Evolutionary conservation across 2,329 filamentous ascomycete genomes (phyloP).

Genomic region (Emericellopsis cladophorae): DNA sequence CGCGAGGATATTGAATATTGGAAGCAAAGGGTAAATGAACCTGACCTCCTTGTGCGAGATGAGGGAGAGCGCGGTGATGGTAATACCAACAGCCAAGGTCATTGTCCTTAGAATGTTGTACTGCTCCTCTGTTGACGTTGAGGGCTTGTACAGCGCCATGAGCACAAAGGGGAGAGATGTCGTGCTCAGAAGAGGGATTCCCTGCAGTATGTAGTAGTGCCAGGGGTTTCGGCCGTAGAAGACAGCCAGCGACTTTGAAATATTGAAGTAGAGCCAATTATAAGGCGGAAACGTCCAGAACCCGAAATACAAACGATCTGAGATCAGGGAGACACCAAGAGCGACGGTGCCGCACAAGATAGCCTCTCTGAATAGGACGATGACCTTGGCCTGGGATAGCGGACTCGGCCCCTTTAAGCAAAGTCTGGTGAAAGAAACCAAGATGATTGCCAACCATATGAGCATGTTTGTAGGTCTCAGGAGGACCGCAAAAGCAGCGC

Average conservation of each 20-base stretch:
- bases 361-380: constrained; percentile 48
- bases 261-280: constrained; percentile 82
- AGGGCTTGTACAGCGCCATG: constrained; percentile 45
- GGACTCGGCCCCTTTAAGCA: constrained; percentile 23
- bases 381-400: constrained; percentile 26
- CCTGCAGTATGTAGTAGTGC: constrained; percentile 91
- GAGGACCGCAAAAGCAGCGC: constrained; percentile 73
- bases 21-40: constrained; percentile 88
- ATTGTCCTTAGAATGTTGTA: constrained; percentile 27
- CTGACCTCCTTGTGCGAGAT: constrained; percentile 95
- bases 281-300: constrained; percentile 81
- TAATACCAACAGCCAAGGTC: constrained; percentile 44
- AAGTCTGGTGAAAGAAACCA: constrained; percentile 28
- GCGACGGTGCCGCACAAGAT: constrained; percentile 49
- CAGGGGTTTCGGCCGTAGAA: constrained; percentile 87
- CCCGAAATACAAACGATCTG: constrained; percentile 71
- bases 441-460: constrained; percentile 62
- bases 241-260: constrained; percentile 73
- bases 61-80: constrained; percentile 52
- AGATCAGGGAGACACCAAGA: constrained; percentile 48
- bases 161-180: constrained; percentile 69
- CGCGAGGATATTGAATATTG: constrained; percentile 70
- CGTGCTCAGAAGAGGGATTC: constrained; percentile 74
- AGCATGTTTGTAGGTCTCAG: constrained; percentile 82
- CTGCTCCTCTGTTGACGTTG: constrained; percentile 17